Evolutionary conservation across 352 stramenopile species (phyloP).

Genomic region (Phytophthora multivora): DNA sequence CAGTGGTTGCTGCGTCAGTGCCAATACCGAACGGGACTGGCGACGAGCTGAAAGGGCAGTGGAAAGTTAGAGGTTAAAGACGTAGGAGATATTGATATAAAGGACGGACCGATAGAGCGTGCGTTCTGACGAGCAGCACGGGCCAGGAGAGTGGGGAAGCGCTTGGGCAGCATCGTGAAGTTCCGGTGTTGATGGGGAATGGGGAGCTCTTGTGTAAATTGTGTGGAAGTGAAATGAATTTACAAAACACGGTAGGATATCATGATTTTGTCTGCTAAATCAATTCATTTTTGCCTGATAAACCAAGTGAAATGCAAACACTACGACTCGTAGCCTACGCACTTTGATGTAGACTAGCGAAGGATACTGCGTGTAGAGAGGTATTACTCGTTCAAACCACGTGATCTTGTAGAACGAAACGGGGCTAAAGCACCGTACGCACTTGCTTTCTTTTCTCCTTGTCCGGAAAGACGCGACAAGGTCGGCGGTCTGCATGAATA

Average conservation of each 20-base stretch:
- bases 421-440: constrained; percentile 9
- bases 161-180: constrained; percentile 28
- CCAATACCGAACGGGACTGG: constrained; percentile 14
- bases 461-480: background rate
- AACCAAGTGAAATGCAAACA: too few species aligned
- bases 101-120: constrained; percentile 8
- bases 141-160: constrained; percentile 23
- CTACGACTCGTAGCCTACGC: too few species aligned
- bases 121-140: constrained; percentile 22
- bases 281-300: too few species aligned
- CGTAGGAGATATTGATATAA: too few species aligned
- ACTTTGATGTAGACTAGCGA: constrained; percentile 13
- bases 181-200: constrained; percentile 12
- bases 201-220: too few species aligned
- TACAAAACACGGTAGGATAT: too few species aligned
- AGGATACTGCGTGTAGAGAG: constrained; percentile 10
- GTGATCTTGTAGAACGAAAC: constrained; percentile 19
- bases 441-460: constrained; percentile 21
- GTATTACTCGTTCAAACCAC: constrained; percentile 14
- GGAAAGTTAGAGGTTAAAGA: background rate
- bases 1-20: constrained; percentile 5
- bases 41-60: constrained; percentile 2
- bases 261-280: too few species aligned
- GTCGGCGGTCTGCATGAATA: constrained; percentile 22
- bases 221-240: too few species aligned